These are phyloP conservation scores for Mycosphaerella sp. DNA, from an alignment of 2,329 filamentous ascomycete genomes.

Conservation along the genomic window DNA sequence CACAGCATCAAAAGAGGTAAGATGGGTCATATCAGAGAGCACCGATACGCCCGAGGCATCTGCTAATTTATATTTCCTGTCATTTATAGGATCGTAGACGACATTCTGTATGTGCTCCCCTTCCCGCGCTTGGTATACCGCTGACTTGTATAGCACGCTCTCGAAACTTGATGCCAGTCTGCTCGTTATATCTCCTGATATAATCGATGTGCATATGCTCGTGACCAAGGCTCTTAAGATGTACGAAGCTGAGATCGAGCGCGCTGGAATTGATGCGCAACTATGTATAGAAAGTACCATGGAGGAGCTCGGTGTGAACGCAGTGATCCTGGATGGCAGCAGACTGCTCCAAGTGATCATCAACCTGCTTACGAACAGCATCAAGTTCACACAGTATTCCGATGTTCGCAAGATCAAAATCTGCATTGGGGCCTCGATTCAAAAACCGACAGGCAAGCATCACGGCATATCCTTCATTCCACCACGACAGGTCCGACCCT, in stretches of 20 bases:
- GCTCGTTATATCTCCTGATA: constrained; percentile 39
- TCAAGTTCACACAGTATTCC: constrained; percentile 43
- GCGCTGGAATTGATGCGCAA: constrained; percentile 26
- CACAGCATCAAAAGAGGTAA: constrained; percentile 41
- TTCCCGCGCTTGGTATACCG: too few species aligned
- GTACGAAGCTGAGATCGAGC: constrained; percentile 30
- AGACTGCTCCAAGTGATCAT: constrained; percentile 41
- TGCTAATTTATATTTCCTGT: too few species aligned
- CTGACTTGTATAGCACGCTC: constrained; percentile 27
- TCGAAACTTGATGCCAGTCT: constrained; percentile 44
- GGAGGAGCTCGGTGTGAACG: constrained; percentile 33
- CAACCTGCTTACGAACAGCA: constrained; percentile 42
- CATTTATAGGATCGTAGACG: constrained; percentile 38
- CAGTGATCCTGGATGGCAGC: constrained; percentile 40
- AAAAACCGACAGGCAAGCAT: constrained; percentile 31
- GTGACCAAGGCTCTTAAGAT: constrained; percentile 33
- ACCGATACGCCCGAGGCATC: too few species aligned
- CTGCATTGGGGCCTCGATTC: constrained; percentile 34
- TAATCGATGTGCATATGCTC: constrained; percentile 35
- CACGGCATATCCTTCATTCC: constrained; percentile 34
- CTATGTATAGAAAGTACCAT: constrained; percentile 35
- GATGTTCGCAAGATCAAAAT: constrained; percentile 36
- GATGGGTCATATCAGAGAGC: too few species aligned
- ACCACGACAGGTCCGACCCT: constrained; percentile 20
- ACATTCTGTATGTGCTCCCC: constrained; percentile 32